These are phyloP conservation scores for Rubus parviflorus DNA, from an alignment of 306 rosid genomes.

Conservation along the genomic window DNA sequence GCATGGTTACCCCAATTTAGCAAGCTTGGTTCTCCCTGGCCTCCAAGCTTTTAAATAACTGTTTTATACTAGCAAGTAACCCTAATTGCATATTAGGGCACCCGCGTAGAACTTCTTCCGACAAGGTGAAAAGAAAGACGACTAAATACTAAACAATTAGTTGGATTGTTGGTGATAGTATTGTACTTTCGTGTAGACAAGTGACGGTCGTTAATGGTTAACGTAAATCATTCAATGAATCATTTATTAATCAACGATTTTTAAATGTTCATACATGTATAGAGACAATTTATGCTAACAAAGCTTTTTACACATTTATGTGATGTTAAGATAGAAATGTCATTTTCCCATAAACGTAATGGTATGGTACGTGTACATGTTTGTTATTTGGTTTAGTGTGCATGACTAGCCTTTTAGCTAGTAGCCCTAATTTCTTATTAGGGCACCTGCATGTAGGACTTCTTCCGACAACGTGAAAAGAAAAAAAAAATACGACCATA, in stretches of 20 bases:
- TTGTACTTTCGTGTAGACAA: neutral
- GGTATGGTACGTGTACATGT: too few species aligned
- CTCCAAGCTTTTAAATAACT: neutral
- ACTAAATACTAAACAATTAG: neutral
- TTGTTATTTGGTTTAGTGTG: too few species aligned
- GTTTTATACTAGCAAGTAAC: neutral
- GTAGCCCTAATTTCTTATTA: too few species aligned
- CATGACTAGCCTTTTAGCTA: too few species aligned
- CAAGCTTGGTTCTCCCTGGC: neutral
- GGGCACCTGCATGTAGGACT: too few species aligned
- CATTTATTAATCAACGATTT: neutral
- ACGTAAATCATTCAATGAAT: neutral
- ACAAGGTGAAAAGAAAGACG: neutral
- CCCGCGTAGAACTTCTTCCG: neutral
- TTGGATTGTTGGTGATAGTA: neutral
- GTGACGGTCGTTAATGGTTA: neutral
- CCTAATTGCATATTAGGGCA: neutral
- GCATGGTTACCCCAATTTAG: neutral
- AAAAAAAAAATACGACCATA: too few species aligned
- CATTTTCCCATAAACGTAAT: too few species aligned
- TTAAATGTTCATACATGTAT: too few species aligned
- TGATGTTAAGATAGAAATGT: too few species aligned
- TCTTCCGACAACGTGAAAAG: too few species aligned
- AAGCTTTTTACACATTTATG: neutral
- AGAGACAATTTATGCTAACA: neutral